phyloP scores from a whole-genome alignment of 148 eudicot species.

The Fagopyrum homotropicum region DNA sequence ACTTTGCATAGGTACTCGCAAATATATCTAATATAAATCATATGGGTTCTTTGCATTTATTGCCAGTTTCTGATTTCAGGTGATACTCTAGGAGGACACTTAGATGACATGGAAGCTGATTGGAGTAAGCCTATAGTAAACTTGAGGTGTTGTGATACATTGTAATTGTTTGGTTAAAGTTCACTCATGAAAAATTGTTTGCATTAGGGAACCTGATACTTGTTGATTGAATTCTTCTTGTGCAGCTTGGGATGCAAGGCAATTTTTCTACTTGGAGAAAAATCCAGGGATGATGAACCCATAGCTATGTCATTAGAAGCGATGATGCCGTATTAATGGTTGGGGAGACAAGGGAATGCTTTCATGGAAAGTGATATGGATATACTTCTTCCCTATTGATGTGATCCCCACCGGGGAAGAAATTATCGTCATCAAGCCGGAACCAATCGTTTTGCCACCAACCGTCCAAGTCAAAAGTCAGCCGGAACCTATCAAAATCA shows the following conservation, averaged over 20 bases:
- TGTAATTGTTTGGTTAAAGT: too few species aligned
- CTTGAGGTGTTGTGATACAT: too few species aligned
- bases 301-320: constrained; percentile 82
- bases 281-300: constrained; percentile 72
- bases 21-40: neutral
- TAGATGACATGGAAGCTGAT: constrained; percentile 95
- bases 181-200: too few species aligned
- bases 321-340: constrained; percentile 85
- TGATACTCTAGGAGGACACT: constrained; percentile 93
- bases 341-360: constrained; percentile 93
- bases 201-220: neutral
- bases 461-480: too few species aligned
- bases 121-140: constrained; percentile 98
- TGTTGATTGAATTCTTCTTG: neutral
- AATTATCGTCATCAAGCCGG: too few species aligned
- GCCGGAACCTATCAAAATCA: too few species aligned
- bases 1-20: constrained; percentile 61
- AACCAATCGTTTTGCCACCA: too few species aligned
- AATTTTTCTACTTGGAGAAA: constrained; percentile 93
- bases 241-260: constrained; percentile 97
- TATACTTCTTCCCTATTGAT: constrained; percentile 2
- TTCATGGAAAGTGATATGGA: constrained; percentile 55
- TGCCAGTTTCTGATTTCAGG: constrained; percentile 35
- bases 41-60: neutral
- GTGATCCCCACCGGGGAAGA: too few species aligned